Conservation (phyloP, 73 alveolate species). For the Tetrahymena elliotti region DNA sequence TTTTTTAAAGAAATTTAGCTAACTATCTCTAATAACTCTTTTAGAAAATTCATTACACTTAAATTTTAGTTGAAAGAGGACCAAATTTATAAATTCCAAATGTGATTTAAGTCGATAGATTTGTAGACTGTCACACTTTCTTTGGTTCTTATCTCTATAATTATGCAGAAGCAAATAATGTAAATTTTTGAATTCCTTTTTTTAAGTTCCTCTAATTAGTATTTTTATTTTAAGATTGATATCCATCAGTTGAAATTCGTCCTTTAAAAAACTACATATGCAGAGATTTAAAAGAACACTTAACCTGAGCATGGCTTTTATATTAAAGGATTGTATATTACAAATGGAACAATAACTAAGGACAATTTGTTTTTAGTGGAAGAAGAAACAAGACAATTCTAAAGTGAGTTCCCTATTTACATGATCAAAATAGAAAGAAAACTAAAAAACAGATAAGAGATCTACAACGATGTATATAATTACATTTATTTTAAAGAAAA, state of each 20-base stretch:
- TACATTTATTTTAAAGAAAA: not conserved
- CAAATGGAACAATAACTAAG: not conserved
- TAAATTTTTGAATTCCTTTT: not conserved
- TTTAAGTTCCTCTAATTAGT: not conserved
- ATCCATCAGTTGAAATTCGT: not conserved
- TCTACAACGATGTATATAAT: not conserved
- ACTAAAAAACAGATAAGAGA: not conserved
- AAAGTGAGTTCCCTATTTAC: not conserved
- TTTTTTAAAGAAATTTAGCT: not conserved
- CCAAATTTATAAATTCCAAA: not conserved
- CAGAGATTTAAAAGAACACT: not conserved
- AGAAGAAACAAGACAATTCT: not conserved
- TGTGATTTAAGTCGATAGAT: not conserved
- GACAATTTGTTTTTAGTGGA: not conserved
- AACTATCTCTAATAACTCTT: not conserved
- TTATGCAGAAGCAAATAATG: not conserved
- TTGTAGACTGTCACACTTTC: not conserved
- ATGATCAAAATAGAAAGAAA: not conserved
- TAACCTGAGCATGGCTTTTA: not conserved
- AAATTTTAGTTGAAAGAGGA: not conserved
- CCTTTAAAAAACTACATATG: not conserved
- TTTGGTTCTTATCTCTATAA: not conserved
- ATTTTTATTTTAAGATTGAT: not conserved
- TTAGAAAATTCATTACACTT: not conserved
- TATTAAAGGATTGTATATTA: not conserved